Base-by-base conservation (phyloP, 768 basidiomycete species). In the Boletus rubroflammeus region DNA sequence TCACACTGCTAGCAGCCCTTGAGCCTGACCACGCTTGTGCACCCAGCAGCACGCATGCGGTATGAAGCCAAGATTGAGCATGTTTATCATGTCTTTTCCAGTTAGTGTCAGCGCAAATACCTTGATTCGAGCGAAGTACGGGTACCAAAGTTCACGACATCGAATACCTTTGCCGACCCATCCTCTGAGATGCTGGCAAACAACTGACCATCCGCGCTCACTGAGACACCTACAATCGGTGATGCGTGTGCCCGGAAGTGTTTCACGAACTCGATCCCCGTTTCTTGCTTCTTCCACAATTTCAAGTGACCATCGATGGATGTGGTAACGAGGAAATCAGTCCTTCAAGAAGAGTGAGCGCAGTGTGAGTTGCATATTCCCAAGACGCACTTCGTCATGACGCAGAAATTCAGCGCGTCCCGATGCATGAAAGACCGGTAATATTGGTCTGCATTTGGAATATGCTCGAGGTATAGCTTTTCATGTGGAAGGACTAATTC, bases 351-450 rank as follows among this genome's bases (percentile, higher is more conserved):
- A 40, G n/a, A 5, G 14, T 71, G 29, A 67, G 59, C 36, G 5
- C 21, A 3, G 17, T 10, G 14, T 14, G 31, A 15, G 21, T 31
- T 32, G 21, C 3, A 9, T 25, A 23, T 14, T 25, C 15, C 8
- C 10, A 17, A 32, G 21, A 70, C 84, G 53, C 49, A 95, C 95
- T 83, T 90, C 17, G 97, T 98, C 63, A 93, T 85, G 23, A 90
- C 83, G 36, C 84, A 85, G 61, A 90, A 95, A 66, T 93, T 96
- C 57, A 98, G 78, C 34, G 84, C 81, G 59, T 98, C 96, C 47
- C 94, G 78, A 70, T 99, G 97, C 97, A 99, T 98, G 74, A 98
- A 98, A 55, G 90, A 94, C 75, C 95, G 94, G 76, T 85, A 88
- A 75, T 99, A 99, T 61, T 97, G 85, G 71, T 98, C 92, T 50